Conservation (phyloP, 2,329 filamentous ascomycete species). For the Xylariaceae sp. region DNA sequence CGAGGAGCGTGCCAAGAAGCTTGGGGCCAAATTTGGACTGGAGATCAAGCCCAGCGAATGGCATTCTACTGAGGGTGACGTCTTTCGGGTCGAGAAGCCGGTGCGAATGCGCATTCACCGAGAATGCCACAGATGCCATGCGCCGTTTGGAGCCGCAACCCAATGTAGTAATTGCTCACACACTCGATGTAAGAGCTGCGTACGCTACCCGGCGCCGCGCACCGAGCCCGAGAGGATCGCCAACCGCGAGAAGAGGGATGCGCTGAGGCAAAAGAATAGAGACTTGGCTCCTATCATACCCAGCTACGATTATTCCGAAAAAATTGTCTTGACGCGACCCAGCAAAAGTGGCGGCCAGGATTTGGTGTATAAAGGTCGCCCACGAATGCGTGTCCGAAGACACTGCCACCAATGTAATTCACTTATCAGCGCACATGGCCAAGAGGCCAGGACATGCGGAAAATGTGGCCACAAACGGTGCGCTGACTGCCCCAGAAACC, state of each 20-base stretch:
- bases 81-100: conserved; percentile 66
- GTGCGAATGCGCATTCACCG: conserved; percentile 75
- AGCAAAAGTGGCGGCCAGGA: conserved; percentile 66
- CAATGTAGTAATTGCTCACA: conserved; percentile 76
- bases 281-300: conserved; percentile 51
- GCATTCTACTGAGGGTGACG: conserved; percentile 49
- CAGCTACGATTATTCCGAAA: conserved; percentile 46
- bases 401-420: conserved; percentile 71
- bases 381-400: conserved; percentile 68
- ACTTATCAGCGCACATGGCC: conserved; percentile 55
- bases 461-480: conserved; percentile 71
- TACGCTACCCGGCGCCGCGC: conserved; percentile 66
- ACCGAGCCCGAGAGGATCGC: conserved; percentile 50
- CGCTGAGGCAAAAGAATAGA: conserved; percentile 49
- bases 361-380: conserved; percentile 61
- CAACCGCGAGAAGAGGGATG: conserved; percentile 47
- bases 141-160: conserved; percentile 68
- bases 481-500: conserved; percentile 75
- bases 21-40: conserved; percentile 52
- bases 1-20: conserved; percentile 52
- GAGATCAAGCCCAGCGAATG: conserved; percentile 52
- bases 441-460: conserved; percentile 50
- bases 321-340: conserved; percentile 56
- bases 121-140: conserved; percentile 76
- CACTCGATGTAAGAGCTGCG: conserved; percentile 74